Conservation (phyloP, 1,284 basidiomycete species). For the Irpex rosettiformis region DNA sequence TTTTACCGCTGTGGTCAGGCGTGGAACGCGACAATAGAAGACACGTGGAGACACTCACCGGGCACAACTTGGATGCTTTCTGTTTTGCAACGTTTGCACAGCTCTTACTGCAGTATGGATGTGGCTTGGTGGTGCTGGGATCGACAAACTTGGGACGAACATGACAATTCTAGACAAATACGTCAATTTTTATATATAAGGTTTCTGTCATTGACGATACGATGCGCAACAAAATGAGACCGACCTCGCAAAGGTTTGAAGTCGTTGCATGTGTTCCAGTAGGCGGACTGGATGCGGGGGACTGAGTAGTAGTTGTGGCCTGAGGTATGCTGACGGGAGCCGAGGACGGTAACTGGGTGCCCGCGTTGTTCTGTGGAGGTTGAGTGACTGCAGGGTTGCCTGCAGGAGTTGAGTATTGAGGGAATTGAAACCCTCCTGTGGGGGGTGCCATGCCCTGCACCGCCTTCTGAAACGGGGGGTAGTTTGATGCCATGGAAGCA, state of each 20-base stretch:
- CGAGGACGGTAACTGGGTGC: background rate
- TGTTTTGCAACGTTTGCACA: constrained; percentile 19
- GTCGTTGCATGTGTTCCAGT: background rate
- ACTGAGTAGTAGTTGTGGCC: background rate
- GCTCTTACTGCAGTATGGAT: constrained; percentile 35
- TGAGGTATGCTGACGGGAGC: constrained; percentile 4
- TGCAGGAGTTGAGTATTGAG: background rate
- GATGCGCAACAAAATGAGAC: background rate
- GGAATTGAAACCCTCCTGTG: constrained; percentile 2
- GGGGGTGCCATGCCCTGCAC: background rate
- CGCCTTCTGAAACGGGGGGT: constrained; percentile 3
- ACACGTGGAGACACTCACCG: constrained; percentile 2
- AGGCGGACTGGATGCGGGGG: constrained; percentile 9
- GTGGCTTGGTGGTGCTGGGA: constrained; percentile 32
- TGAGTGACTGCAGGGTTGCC: background rate
- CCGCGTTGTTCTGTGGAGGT: background rate
- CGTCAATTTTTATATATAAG: background rate
- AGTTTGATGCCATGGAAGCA: constrained; percentile 8
- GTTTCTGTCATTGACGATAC: background rate
- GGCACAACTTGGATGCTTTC: constrained; percentile 5
- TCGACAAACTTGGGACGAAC: constrained; percentile 48
- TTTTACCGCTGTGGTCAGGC: background rate
- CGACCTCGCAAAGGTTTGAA: constrained; percentile 18
- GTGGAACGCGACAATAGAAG: background rate
- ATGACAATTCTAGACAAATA: constrained; percentile 37